These are phyloP conservation scores for Suillus bovinus DNA, from an alignment of 768 basidiomycete species.

Conservation along the genomic window DNA sequence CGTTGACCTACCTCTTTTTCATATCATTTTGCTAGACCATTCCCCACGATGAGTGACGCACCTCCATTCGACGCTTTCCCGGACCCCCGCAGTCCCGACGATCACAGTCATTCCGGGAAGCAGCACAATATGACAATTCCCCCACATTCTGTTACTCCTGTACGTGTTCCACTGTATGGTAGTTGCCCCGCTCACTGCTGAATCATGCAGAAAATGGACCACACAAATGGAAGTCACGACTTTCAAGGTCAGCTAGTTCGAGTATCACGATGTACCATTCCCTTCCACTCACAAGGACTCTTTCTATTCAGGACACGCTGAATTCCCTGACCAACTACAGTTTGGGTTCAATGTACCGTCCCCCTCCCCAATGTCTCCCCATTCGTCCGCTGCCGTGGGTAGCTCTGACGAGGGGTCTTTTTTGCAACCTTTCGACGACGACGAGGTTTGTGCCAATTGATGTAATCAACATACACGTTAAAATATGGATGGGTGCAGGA, in stretches of 20 bases:
- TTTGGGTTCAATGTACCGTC: too few species aligned
- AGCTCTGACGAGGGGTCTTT: background rate
- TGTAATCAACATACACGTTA: background rate
- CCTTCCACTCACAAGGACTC: background rate
- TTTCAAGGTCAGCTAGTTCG: background rate
- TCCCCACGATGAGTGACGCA: background rate
- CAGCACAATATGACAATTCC: background rate
- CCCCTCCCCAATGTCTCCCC: background rate
- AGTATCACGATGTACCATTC: background rate
- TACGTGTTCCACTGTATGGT: background rate
- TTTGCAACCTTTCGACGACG: background rate
- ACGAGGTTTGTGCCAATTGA: background rate
- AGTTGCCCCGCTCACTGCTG: background rate
- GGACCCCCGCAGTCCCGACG: background rate
- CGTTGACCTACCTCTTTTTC: background rate
- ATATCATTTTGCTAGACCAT: background rate
- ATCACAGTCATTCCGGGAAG: background rate
- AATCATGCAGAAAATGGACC: background rate
- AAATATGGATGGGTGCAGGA: conserved; percentile 17
- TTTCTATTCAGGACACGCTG: too few species aligned
- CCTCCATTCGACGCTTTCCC: background rate
- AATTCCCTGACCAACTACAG: too few species aligned
- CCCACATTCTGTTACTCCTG: background rate
- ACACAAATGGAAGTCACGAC: background rate
- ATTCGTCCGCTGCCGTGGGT: background rate